Evolutionary conservation across 768 basidiomycete genomes (phyloP), one percentile per base, ranked within the genome.

Genomic region (Phylloporus rhodoxanthus): DNA sequence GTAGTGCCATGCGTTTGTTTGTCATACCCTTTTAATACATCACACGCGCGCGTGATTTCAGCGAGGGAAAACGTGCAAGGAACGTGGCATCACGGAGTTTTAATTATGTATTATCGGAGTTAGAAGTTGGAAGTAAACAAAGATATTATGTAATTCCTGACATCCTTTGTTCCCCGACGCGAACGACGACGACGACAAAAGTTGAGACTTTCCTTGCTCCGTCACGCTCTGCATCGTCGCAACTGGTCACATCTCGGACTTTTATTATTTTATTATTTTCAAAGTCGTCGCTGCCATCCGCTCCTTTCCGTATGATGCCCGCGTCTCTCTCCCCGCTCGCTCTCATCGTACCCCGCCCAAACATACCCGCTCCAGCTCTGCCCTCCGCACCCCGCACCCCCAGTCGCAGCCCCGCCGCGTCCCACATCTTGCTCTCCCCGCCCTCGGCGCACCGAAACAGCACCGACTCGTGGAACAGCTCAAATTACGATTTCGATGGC

Each of bases 381-480:
- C n/a, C n/a, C 9, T 61, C 70, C 9, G 71, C 77, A 0, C 81
- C 81, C 0, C 80, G 74, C 46, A 86, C 88, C 0, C 88, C 84
- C 0, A 71, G 72, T 38, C 73, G 73, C 54, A 81, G 82, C 4
- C 80, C 82, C 26, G 62, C 63, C 55, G 74, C 75, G 45, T 74
- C 79, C 2, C 73, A 81, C 49, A 68, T 81, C 48, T 66, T 84
- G 52, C 75, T 82, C 49, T 63, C 74, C 4, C 64, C 68, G 0
- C 66, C 67, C 0, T 59, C 75, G 1, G 64, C 72, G 19, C 50
- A 69, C 51, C 52, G 87, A 55, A 84, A 82, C 66, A 88, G 86
- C 66, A 82, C 83, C 1, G 85, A 88, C 66, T 89, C 87, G 65
- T 89, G 87, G 87, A 86, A 84, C 66, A 87, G 85, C 59, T 90